A percentile compares a stretch with the other conserved stretches of the same genome.
phyloP scores from a whole-genome alignment of 495 filamentous ascomycete genomes.

The Penicillium cosmopolitanum region DNA sequence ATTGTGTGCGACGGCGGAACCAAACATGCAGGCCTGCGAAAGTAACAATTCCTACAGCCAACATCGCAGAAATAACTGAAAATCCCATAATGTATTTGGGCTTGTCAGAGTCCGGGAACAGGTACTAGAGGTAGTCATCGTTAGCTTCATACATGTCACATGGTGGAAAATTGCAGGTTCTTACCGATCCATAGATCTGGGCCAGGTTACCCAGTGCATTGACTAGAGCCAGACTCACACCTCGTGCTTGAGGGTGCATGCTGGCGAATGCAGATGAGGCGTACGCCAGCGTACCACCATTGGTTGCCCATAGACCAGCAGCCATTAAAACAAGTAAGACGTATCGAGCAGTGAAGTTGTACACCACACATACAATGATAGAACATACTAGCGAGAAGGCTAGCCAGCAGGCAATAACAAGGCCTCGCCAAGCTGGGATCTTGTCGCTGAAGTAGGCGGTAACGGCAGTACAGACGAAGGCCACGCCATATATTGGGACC shows the following conservation, averaged over 20 bases:
- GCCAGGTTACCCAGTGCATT: conserved; percentile 55
- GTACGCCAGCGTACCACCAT: conserved; percentile 48
- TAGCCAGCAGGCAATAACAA: conserved; percentile 42
- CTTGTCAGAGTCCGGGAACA: conserved; percentile 39
- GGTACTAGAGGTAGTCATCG: conserved; percentile 14
- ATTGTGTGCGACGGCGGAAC: conserved; percentile 23
- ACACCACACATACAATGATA: conserved; percentile 46
- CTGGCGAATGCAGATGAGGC: conserved; percentile 45
- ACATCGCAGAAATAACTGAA: conserved; percentile 43
- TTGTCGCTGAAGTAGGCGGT: conserved; percentile 40
- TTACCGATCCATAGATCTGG: conserved; percentile 51
- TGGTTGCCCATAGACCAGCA: conserved; percentile 51
- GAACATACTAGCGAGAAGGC: conserved; percentile 42
- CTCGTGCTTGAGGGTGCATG: conserved; percentile 37
- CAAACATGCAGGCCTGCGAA: conserved; percentile 35
- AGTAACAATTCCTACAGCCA: conserved; percentile 38
- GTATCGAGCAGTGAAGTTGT: conserved; percentile 52
- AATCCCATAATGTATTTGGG: conserved; percentile 46
- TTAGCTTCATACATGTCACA: neutral
- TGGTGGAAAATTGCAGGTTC: conserved; percentile 1
- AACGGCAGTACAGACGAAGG: conserved; percentile 41
- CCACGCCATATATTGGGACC: conserved; percentile 46
- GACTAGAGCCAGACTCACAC: conserved; percentile 51
- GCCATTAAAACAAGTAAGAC: conserved; percentile 56
- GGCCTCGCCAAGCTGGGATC: conserved; percentile 31